Conservation (phyloP, 768 basidiomycete genomes). For the Boletales sp. region DNA sequence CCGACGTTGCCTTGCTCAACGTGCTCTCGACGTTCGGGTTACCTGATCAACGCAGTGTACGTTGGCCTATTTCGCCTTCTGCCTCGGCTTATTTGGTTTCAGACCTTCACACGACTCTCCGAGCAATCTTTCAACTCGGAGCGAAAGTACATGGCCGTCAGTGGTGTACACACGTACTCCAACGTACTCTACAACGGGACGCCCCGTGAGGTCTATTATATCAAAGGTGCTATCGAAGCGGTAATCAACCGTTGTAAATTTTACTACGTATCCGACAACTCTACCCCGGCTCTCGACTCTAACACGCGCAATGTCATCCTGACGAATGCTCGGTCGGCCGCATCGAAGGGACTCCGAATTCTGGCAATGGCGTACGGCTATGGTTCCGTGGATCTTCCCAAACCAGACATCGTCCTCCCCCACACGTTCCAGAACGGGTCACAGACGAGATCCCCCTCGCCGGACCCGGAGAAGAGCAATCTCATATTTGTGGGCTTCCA, state of each 20-base stretch:
- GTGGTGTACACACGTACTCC: slow-evolving; percentile 54
- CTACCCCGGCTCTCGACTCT: slow-evolving; percentile 74
- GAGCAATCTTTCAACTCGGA: slow-evolving; percentile 94
- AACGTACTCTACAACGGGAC: slow-evolving; percentile 27
- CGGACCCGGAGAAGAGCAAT: slow-evolving; percentile 42
- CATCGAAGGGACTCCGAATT: slow-evolving; percentile 76
- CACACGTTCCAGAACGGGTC: slow-evolving; percentile 23
- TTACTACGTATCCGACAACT: slow-evolving; percentile 88
- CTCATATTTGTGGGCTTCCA: slow-evolving; percentile 91
- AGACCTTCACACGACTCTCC: slow-evolving; percentile 68
- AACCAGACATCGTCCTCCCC: slow-evolving; percentile 16
- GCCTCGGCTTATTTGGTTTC: slow-evolving; percentile 3
- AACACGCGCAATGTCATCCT: slow-evolving; percentile 66
- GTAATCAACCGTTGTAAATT: slow-evolving; percentile 83
- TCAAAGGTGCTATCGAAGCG: slow-evolving; percentile 89
- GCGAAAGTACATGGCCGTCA: slow-evolving; percentile 89
- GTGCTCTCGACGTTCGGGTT: slow-evolving; percentile 65
- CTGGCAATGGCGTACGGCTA: slow-evolving; percentile 91
- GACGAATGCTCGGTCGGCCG: slow-evolving; percentile 65
- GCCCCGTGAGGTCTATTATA: slow-evolving; percentile 76
- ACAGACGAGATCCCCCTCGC: slow-evolving; percentile 25
- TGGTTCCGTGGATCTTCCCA: slow-evolving; percentile 47
- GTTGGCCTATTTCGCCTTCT: slow-evolving; percentile 22
- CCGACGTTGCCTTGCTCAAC: slow-evolving; percentile 89
- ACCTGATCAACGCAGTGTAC: slow-evolving; percentile 66